Evolutionary conservation across 208 protist species (phyloP), one percentile per base, ranked within the genome.

Genomic region (Crithidia acanthocephali): DNA sequence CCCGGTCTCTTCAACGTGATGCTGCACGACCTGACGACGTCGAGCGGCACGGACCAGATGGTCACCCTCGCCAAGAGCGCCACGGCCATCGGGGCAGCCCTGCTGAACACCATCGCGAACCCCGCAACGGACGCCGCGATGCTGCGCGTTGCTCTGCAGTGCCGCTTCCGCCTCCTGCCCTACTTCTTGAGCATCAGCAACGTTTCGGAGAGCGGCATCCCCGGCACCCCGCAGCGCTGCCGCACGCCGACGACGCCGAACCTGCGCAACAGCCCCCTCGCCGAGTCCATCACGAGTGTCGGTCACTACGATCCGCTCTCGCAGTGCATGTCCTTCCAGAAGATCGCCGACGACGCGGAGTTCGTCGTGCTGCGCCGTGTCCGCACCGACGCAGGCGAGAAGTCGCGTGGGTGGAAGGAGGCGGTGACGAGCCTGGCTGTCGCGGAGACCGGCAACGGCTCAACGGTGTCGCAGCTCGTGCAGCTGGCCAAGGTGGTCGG

Each of bases 1-100:
- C 70, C 77, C 28, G 88, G 85, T 28, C 60, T 95, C 13, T 92
- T 91, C 72, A 93, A 92, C 47, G 74, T 93, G 22, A 80, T 95
- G 68, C 80, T 95, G 59, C 87, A 86, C 37, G 81, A 88, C 45
- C 74, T 95, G 22, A 83, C 77, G 15, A 72, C 60, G 55, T 66
- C 15, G 71, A 81, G 51, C 69, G 68, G 85, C 56, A 85, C 79
- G 22, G 85, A 87, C 27, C 79, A 87, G 67, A 92, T 95, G 72
- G 72, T 88, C 48, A 91, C 85, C 1, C 79, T 91, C 1, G 85
- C 84, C 25, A 88, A 88, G 79, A 83, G 79, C 60, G 85, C 79
- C 52, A 74, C 83, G 30, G 66, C 79, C 22, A 82, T 85, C 33
- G 72, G 75, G 10, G n/a, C 69, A 20, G 61, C 79, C 33, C 23